Evolutionary conservation across 805 yeast genomes (phyloP), one percentile per base, ranked within the genome.

Genomic region (Saccharomyces cerevisiae): DNA sequence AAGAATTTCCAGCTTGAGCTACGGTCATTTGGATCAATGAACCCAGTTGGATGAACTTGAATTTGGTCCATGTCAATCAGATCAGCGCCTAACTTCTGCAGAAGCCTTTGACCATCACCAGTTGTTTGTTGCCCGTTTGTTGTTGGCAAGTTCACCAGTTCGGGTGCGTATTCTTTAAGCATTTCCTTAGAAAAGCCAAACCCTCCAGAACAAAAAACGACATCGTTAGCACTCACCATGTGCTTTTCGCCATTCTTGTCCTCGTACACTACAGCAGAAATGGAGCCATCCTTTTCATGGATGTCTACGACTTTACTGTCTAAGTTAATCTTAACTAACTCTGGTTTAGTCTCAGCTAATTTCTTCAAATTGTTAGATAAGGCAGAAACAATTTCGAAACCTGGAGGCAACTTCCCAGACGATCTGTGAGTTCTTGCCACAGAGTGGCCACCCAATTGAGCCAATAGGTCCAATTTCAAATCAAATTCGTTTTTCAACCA

Each of bases 371-470:
- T 66, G 47, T 72, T 72, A 46, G 74, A 69, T 50, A 81, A 63
- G 4, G 78, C 72, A 5, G 79, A 75, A 1, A 82, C 72, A 17
- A 82, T 79, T 47, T 80, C 84, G 66, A 75, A 79, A 0, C 86
- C 86, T 3, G 86, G 86, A 13, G 85, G 84, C 17, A 79, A 63
- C 11, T 73, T 74, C 1, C 76, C 75, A 6, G 80, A 78, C 1
- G 95, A 91, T 61, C 95, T 77, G 67, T 88, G 96, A 1, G 96
- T 88, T 67, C 96, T 76, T 22, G 89, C 83, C 50, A 77, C 81
- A 1, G 90, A 83, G 65, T 88, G 95, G 2, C 96, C 96, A 28
- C 96, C 96, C 47, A 88, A 70, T 61, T 87, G 79, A n/a, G 88
- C 79, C 11, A 88, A 85, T 14, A 83, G 74, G 6, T 86, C 78